These are phyloP conservation scores for Sarocladium brachiariae DNA, from an alignment of 2,329 filamentous ascomycete species.

Conservation along the genomic window DNA sequence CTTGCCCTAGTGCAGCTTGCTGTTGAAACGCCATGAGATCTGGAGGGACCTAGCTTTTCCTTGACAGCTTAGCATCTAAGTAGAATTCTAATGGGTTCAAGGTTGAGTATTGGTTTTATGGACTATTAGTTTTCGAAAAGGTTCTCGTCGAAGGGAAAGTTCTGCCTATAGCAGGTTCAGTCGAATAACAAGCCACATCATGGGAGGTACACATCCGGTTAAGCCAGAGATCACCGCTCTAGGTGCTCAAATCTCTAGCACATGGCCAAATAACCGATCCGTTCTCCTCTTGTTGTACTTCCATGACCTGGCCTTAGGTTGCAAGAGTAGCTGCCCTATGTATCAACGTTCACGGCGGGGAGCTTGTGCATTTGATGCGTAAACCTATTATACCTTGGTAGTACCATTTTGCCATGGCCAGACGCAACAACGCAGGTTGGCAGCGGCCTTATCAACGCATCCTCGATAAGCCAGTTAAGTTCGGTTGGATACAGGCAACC, in stretches of 20 bases:
- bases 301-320: slow-evolving; percentile 40
- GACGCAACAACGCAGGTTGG: slow-evolving; percentile 28
- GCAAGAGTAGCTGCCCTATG: slow-evolving; percentile 34
- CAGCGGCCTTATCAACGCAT: slow-evolving; percentile 34
- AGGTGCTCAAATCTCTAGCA: slow-evolving; percentile 33
- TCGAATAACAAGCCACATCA: too few species aligned
- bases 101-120: too few species aligned
- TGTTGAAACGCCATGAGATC: too few species aligned
- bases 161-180: too few species aligned
- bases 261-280: slow-evolving; percentile 20
- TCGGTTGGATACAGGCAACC: slow-evolving; percentile 21
- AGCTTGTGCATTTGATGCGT: slow-evolving; percentile 21
- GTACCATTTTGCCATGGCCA: slow-evolving; percentile 19
- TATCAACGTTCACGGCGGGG: slow-evolving; percentile 24
- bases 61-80: too few species aligned
- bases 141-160: too few species aligned
- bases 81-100: too few species aligned
- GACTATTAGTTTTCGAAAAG: too few species aligned
- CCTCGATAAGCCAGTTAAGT: slow-evolving; percentile 21
- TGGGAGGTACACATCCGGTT: too few species aligned
- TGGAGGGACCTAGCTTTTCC: too few species aligned
- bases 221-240: slow-evolving; percentile 37
- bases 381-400: slow-evolving; percentile 27
- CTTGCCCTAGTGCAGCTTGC: too few species aligned
- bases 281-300: slow-evolving; percentile 38